Conservation (phyloP, 108 stramenopile species). For the Phaeodactylum tricornutum region DNA sequence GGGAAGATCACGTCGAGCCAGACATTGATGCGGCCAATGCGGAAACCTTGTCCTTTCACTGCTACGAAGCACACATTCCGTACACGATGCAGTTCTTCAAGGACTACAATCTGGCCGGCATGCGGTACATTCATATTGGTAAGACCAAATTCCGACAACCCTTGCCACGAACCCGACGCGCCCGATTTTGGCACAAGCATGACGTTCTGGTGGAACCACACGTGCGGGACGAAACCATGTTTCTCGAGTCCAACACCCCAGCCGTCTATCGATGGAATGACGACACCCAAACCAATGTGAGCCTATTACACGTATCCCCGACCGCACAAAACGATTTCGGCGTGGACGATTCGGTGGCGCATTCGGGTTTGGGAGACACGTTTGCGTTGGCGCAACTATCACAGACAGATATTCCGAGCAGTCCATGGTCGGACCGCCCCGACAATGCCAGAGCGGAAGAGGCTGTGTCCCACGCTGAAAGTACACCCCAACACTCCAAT, state of each 20-base stretch:
- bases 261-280: background rate
- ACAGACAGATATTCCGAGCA: background rate
- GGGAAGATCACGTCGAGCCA: background rate
- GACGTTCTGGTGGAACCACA: too few species aligned
- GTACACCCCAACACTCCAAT: background rate
- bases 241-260: background rate
- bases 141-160: slow-evolving; percentile 40
- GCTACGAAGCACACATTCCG: slow-evolving; percentile 86
- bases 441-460: too few species aligned
- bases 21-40: slow-evolving; percentile 8
- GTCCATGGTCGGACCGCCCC: background rate
- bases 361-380: too few species aligned
- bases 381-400: too few species aligned
- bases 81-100: slow-evolving; percentile 91
- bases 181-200: too few species aligned
- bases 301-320: background rate
- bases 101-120: slow-evolving; percentile 61
- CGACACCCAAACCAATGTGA: background rate
- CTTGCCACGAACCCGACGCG: slow-evolving; percentile 18
- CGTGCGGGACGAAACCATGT: background rate
- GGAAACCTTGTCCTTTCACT: slow-evolving; percentile 54
- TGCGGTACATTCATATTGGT: slow-evolving; percentile 66
- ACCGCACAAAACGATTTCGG: too few species aligned
- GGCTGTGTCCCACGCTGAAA: too few species aligned
- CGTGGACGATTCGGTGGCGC: too few species aligned